These are phyloP conservation scores for Calonectria hawksworthii DNA, from an alignment of 2,329 filamentous ascomycete species.

Conservation along the genomic window DNA sequence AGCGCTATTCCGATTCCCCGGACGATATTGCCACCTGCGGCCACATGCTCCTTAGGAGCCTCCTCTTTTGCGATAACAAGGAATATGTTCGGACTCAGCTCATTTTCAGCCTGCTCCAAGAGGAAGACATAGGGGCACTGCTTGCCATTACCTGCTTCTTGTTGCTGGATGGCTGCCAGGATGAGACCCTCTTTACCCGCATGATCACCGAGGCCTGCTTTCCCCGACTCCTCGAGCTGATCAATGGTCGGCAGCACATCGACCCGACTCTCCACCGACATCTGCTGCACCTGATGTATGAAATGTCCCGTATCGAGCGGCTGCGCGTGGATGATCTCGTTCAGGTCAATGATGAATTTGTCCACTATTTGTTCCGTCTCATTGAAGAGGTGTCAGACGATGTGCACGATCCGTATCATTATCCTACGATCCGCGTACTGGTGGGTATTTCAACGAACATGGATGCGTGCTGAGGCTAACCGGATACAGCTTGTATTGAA, in stretches of 20 bases:
- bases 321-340: constrained; percentile 82
- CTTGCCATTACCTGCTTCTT: constrained; percentile 88
- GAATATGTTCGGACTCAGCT: constrained; percentile 95
- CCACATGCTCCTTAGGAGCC: constrained; percentile 81
- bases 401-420: constrained; percentile 93
- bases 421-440: constrained; percentile 92
- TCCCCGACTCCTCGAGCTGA: constrained; percentile 83
- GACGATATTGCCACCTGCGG: constrained; percentile 86
- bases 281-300: constrained; percentile 90
- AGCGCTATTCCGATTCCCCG: constrained; percentile 80
- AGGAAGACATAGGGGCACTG: constrained; percentile 85
- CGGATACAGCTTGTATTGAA: constrained; percentile 85
- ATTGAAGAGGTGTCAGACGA: constrained; percentile 92
- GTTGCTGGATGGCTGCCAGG: constrained; percentile 85
- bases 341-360: constrained; percentile 84
- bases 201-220: constrained; percentile 93
- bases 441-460: constrained; percentile 64
- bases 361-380: constrained; percentile 85
- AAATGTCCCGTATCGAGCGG: constrained; percentile 94
- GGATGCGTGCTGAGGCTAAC: constrained; percentile 32
- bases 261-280: constrained; percentile 83
- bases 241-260: constrained; percentile 74
- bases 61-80: constrained; percentile 79
- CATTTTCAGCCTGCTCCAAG: constrained; percentile 90
- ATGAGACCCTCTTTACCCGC: constrained; percentile 84